Base-by-base conservation (phyloP, 73 alveolate genomes). In the Blepharisma stoltei region DNA sequence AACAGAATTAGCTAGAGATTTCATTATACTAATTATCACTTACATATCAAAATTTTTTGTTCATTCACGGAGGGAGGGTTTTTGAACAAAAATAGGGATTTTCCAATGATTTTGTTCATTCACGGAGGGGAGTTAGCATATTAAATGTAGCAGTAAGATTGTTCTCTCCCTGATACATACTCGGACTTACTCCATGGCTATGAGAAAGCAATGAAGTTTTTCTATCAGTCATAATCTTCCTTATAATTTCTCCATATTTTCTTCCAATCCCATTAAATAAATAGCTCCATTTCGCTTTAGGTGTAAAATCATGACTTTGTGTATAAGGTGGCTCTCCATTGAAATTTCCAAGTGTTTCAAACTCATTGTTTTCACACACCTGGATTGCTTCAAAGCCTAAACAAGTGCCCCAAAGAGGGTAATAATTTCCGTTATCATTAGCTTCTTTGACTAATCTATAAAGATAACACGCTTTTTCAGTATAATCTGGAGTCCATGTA, bases 391-490 rank as follows among this genome's bases (percentile, higher is more conserved):
- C 44, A 65, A 83, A 83, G 23, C 90, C 90, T 21, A 55, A 67
- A 25, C 90, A 83, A 20, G 87, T 79, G 23, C 88, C 90, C 23
- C 73, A 41, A 48, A 83, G 50, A 60, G 90, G 90, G 67, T 54
- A 83, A 68, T 45, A 83, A 55, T 79, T 49, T 23, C 90, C 90
- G 44, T 70, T 48, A n/a, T 79, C 77, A 25, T 83, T 83, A 43
- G 75, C 53, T 55, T 79, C 55, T 27, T 71, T 55, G 38, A 71
- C 81, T 83, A 66, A 48, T 11, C 60, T 66, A 46, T 71, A 78
- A 6, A 83, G 70, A 27, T 55, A 70, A 20, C 81, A 78, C 20
- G 68, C 90, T 32, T 71, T 67, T 54, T 48, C 80, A 65, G 90
- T 70, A 21, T 83, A 69, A 79, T 67, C 81, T 67, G 66, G 71